Conservation (phyloP, 1,139 yeast genomes). For the Lodderomyces margitis region DNA sequence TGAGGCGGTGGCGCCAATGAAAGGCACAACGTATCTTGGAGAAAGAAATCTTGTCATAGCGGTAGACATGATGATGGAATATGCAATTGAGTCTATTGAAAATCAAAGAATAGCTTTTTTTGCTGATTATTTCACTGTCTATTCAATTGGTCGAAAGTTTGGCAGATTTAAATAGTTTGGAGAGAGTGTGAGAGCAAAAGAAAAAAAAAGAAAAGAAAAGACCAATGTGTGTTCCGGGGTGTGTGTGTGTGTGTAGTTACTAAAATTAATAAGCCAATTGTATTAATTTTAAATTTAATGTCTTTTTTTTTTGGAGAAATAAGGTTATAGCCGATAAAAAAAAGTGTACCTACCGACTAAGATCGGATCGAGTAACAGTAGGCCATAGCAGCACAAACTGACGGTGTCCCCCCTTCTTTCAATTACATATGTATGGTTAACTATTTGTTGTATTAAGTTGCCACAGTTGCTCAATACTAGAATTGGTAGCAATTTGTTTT, state of each 20-base stretch:
- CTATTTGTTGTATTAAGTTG: too few relatives aligned
- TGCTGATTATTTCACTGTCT: not conserved
- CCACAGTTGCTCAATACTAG: too few relatives aligned
- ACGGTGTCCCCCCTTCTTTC: too few relatives aligned
- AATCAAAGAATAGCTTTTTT: not conserved
- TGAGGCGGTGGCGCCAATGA: conserved; percentile 45
- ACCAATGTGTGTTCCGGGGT: not conserved
- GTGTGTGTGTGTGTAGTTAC: not conserved
- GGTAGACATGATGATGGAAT: conserved; percentile 4
- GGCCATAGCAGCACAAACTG: too few relatives aligned
- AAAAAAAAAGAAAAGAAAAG: not conserved
- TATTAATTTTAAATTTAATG: not conserved
- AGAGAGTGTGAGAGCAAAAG: not conserved
- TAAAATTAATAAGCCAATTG: not conserved
- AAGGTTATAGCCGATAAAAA: too few relatives aligned
- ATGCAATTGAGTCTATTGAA: conserved; percentile 1
- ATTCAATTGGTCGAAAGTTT: not conserved
- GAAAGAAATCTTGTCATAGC: conserved; percentile 11
- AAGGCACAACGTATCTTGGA: conserved; percentile 33
- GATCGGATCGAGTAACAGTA: too few relatives aligned
- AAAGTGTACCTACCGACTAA: too few relatives aligned
- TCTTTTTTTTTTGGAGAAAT: not conserved
- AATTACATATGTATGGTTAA: too few relatives aligned
- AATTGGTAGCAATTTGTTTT: too few relatives aligned
- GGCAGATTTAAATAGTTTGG: not conserved